These are phyloP conservation scores for Trichoderma erinaceum DNA, from an alignment of 495 filamentous ascomycete genomes.

Conservation along the genomic window DNA sequence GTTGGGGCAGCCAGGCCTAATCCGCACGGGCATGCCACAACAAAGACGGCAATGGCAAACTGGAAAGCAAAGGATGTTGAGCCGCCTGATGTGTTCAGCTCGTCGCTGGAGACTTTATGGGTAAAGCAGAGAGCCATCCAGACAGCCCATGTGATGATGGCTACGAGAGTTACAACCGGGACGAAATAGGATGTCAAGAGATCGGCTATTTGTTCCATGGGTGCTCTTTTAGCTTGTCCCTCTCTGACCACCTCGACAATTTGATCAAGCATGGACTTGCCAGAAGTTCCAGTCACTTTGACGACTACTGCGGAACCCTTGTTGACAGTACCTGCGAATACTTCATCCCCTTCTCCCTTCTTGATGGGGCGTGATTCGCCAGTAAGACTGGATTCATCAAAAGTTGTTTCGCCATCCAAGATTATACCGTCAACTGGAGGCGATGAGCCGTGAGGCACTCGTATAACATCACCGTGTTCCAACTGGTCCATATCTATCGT, in stretches of 20 bases:
- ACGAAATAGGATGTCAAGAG: conserved; percentile 83
- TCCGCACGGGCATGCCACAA: conserved; percentile 91
- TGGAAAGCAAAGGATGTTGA: conserved; percentile 85
- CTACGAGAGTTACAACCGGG: conserved; percentile 73
- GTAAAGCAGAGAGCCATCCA: conserved; percentile 75
- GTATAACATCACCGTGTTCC: conserved; percentile 76
- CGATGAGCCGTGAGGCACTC: conserved; percentile 70
- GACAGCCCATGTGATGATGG: conserved; percentile 72
- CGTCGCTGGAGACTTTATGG: conserved; percentile 59
- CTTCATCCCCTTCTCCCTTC: conserved; percentile 63
- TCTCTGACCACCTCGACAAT: conserved; percentile 87
- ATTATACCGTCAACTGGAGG: conserved; percentile 80
- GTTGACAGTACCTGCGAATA: conserved; percentile 86
- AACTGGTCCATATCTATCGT: conserved; percentile 64
- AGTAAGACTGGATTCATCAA: conserved; percentile 87
- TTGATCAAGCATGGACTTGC: conserved; percentile 84
- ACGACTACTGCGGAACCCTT: conserved; percentile 64
- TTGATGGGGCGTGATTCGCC: conserved; percentile 75
- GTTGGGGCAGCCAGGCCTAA: conserved; percentile 89
- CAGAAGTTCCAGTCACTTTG: conserved; percentile 60
- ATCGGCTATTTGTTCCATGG: conserved; percentile 81
- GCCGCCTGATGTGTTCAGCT: conserved; percentile 63
- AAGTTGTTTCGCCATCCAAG: conserved; percentile 56
- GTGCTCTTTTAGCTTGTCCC: conserved; percentile 81
- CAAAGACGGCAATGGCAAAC: conserved; percentile 92